Base-by-base conservation (phyloP, 495 filamentous ascomycete species). In the Penicillium bovifimosum region DNA sequence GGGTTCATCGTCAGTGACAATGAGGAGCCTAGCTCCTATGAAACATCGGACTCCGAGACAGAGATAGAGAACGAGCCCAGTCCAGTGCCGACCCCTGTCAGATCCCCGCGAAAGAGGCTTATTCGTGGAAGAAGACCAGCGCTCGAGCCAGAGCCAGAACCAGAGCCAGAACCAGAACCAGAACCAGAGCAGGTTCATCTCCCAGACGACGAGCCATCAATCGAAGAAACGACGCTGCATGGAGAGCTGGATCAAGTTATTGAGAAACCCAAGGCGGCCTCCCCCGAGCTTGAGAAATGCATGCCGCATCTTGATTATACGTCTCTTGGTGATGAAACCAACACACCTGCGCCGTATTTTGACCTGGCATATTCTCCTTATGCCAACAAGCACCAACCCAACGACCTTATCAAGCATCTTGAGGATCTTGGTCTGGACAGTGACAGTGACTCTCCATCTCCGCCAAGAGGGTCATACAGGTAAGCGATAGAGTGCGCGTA, bases 1-100 rank as follows among this genome's bases (percentile, higher is more conserved):
- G 72, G 70, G 39, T 77, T 76, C 45, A 68, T 77, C 60, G 74
- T 75, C 44, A 75, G 73, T 41, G 74, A 77, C 53, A 66, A 75
- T 55, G 71, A 75, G 5, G 72, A 75, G 17, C 32, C 61, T 24
- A 77, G 72, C 49, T 75, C 59, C 39, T 57, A 72, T 54, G 69
- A 71, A 38, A 64, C 61, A 49, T 69, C 70, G 6, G 61, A 63
- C 18, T 9, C 31, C 6, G 48, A 50, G 28, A 34, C 18, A 26
- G 67, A 74, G 44, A 58, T 64, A 43, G 67, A 65, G 14, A 55
- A 65, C 9, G 63, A 69, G n/a, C 52, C 55, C 34, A 53, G 53
- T 20, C 54, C 61, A 24, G 53, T 64, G 31, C 57, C 71, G 6
- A 62, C 67, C 11, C 63, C 63, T 29, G 49, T 53, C 9, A 45